Percentiles rank a stretch among this genome's conserved stretches.
These are phyloP conservation scores for Metarhizium brunneum DNA, from an alignment of 2,329 filamentous ascomycete genomes.

Conservation along the genomic window DNA sequence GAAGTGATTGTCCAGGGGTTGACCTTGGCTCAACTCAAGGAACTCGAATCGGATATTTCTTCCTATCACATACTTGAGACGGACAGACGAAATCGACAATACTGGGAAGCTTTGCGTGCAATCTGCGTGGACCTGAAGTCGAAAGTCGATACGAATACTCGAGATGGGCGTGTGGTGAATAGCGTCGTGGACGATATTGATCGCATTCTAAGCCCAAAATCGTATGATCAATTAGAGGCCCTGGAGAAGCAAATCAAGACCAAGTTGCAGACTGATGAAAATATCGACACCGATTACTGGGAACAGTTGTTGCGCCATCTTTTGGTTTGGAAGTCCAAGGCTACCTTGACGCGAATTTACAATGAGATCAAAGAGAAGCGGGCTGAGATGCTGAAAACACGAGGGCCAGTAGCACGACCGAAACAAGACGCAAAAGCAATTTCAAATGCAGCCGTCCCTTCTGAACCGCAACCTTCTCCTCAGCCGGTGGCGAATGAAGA, in stretches of 20 bases:
- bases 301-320: conserved; percentile 81
- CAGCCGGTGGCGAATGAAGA: conserved; percentile 55
- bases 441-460: background rate
- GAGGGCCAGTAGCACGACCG: conserved; percentile 4
- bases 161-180: conserved; percentile 65
- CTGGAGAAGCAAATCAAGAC: conserved; percentile 79
- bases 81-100: conserved; percentile 69
- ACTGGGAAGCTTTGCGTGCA: conserved; percentile 84
- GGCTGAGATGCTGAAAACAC: conserved; percentile 2
- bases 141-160: conserved; percentile 50
- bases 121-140: conserved; percentile 70
- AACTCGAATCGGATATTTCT: conserved; percentile 72
- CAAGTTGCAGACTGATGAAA: conserved; percentile 81
- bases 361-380: conserved; percentile 47
- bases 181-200: conserved; percentile 86
- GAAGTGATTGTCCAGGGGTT: conserved; percentile 71
- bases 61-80: conserved; percentile 76
- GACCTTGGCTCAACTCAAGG: conserved; percentile 54
- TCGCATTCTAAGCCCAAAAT: conserved; percentile 75
- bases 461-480: background rate
- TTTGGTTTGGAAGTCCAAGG: conserved; percentile 84
- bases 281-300: conserved; percentile 97
- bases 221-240: conserved; percentile 73
- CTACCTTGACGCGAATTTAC: conserved; percentile 70
- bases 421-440: background rate